Evolutionary conservation across 768 basidiomycete species (phyloP).

Genomic region (Coprinopsis marcescibilis): DNA sequence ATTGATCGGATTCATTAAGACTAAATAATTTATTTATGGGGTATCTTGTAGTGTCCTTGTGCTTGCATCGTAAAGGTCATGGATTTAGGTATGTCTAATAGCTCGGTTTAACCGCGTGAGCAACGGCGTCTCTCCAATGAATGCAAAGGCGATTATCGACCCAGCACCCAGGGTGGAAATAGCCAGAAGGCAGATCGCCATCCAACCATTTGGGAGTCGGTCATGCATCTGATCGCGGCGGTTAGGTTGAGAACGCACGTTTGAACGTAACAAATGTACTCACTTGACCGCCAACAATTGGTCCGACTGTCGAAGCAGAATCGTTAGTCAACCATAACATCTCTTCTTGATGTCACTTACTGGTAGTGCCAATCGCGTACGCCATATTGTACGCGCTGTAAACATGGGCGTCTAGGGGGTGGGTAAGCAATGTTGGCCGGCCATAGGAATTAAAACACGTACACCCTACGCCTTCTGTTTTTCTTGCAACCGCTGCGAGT

Average conservation of each 20-base stretch:
- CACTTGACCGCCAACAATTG: slow-evolving; percentile 65
- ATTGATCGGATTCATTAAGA: no score
- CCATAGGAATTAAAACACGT: slow-evolving; percentile 23
- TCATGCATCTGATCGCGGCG: slow-evolving; percentile 48
- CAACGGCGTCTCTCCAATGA: slow-evolving; percentile 44
- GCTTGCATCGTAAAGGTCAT: no score
- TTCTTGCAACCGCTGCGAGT: slow-evolving; percentile 52
- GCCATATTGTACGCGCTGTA: slow-evolving; percentile 73
- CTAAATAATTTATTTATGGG: no score
- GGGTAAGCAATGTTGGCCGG: not conserved
- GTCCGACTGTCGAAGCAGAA: slow-evolving; percentile 44
- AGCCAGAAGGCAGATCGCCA: slow-evolving; percentile 46
- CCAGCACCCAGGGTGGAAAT: slow-evolving; percentile 35
- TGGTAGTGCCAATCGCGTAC: slow-evolving; percentile 57
- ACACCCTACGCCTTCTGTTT: slow-evolving; percentile 65
- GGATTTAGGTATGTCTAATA: not conserved
- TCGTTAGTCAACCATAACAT: not conserved
- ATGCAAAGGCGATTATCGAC: slow-evolving; percentile 36
- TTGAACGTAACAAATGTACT: slow-evolving; percentile 4
- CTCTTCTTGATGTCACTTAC: slow-evolving; percentile 25
- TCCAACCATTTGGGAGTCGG: slow-evolving; percentile 52
- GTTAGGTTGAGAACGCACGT: not conserved
- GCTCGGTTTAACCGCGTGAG: slow-evolving; percentile 11
- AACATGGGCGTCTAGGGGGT: slow-evolving; percentile 57
- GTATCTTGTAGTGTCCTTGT: no score